Evolutionary conservation across 2,329 filamentous ascomycete genomes (phyloP).

Genomic region (Paecilomyces sp.): DNA sequence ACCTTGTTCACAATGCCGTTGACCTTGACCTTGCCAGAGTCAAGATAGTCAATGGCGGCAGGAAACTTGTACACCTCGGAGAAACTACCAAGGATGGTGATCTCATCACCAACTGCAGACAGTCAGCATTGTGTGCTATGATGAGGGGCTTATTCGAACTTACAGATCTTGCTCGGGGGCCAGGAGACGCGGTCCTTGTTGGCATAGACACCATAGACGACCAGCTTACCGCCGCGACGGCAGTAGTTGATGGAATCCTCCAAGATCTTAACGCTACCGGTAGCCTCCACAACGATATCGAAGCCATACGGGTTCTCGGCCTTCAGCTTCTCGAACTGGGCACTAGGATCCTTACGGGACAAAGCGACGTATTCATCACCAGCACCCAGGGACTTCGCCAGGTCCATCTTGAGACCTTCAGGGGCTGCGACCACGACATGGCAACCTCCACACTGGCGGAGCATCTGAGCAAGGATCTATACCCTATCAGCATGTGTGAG

Average conservation of each 20-base stretch:
- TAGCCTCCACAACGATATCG: slow-evolving; percentile 66
- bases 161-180: slow-evolving; percentile 65
- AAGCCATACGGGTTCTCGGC: slow-evolving; percentile 64
- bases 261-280: slow-evolving; percentile 61
- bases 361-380: slow-evolving; percentile 44
- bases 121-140: slow-evolving; percentile 5
- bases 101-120: slow-evolving; percentile 48
- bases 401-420: slow-evolving; percentile 62
- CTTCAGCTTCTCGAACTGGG: slow-evolving; percentile 57
- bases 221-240: slow-evolving; percentile 62
- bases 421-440: slow-evolving; percentile 64
- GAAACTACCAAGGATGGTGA: slow-evolving; percentile 67
- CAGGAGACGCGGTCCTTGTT: slow-evolving; percentile 57
- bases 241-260: slow-evolving; percentile 67
- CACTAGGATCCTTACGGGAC: slow-evolving; percentile 44
- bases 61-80: slow-evolving; percentile 68
- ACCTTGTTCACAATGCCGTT: slow-evolving; percentile 66
- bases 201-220: slow-evolving; percentile 66
- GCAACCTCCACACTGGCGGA: slow-evolving; percentile 60
- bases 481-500: not conserved
- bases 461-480: slow-evolving; percentile 52
- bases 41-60: slow-evolving; percentile 48
- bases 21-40: slow-evolving; percentile 39
- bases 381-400: slow-evolving; percentile 47
- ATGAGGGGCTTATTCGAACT: slow-evolving; percentile 25